Evolutionary conservation across 108 stramenopile species (phyloP), one percentile per base, ranked within the genome.

Genomic region (Bacterosira constricta): DNA sequence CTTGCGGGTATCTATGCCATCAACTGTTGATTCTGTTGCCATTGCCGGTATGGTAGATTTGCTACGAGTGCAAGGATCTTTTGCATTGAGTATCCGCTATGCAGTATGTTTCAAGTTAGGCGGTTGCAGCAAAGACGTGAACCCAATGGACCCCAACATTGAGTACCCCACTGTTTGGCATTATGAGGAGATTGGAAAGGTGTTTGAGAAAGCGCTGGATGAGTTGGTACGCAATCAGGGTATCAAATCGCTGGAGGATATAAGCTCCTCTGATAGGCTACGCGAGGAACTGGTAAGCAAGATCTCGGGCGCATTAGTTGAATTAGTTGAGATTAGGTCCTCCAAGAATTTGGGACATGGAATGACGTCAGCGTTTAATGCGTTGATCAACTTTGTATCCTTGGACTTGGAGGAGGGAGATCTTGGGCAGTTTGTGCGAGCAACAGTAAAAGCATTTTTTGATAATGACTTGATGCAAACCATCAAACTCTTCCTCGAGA

Each of bases 1-100:
- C 0, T 67, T 75, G 10, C 69, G 60, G 21, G 30, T 29, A 26
- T 64, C 71, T 29, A 83, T 76, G 52, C 90, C 90, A 10, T 66
- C 85, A 0, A 21, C 56, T 1, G 90, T 88, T 1, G 90, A 90
- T 49, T 78, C 76, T 25, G 72, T 69, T 27, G 86, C 85, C 12
- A 73, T 90, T 67, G 90, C 90, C 36, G 90, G 90, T 47, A 59
- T 90, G 53, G 50, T 90, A 12, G 90, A 90, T 61, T 34, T 90
- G 32, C 35, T 90, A 4, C 63, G 90, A 25, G 54, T 62, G 4
- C 69, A 86, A 49, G 90, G 90, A 58, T 86, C 73, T 47, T 88
- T 87, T 57, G 83, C 69, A 3, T 64, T 90, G 41, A 70, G 77
- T 66, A 73, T 65, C 10, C 71, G 89, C 41, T 86, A 86, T 69